Evolutionary conservation across 768 basidiomycete genomes (phyloP).

Genomic region (Aureoboletus auriporus): DNA sequence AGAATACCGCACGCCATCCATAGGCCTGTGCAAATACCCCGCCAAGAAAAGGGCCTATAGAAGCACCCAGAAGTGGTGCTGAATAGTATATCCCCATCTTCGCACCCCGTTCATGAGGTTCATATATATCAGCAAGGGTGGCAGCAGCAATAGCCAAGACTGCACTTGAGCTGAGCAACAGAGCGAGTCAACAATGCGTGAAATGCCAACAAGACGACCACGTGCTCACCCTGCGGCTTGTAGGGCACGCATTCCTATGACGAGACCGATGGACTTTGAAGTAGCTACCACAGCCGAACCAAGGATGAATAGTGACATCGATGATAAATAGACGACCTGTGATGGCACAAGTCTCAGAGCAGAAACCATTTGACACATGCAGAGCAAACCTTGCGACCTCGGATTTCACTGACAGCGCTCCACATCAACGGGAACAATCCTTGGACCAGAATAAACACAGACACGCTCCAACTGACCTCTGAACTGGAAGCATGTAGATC

Average conservation of each 20-base stretch:
- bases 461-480: conserved; percentile 65
- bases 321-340: conserved; percentile 54
- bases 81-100: conserved; percentile 84
- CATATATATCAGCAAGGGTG: conserved; percentile 76
- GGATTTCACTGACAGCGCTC: conserved; percentile 71
- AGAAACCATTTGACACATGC: neutral
- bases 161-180: conserved; percentile 49
- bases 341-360: neutral
- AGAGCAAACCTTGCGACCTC: conserved; percentile 58
- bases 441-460: conserved; percentile 68
- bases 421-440: conserved; percentile 65
- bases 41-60: conserved; percentile 66
- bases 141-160: conserved; percentile 73
- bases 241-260: conserved; percentile 66
- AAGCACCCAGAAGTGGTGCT: conserved; percentile 70
- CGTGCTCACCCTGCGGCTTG: conserved; percentile 55
- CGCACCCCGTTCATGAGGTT: conserved; percentile 71
- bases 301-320: conserved; percentile 48
- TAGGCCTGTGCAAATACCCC: conserved; percentile 62
- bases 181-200: neutral
- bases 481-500: conserved; percentile 57
- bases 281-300: conserved; percentile 58
- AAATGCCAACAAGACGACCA: neutral
- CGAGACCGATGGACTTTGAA: conserved; percentile 48
- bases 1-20: conserved; percentile 83